A percentile compares a stretch with the other conserved stretches of the same genome.
These are phyloP conservation scores for Beauveria scarabaeidicola DNA, from an alignment of 2,329 filamentous ascomycete species.

Conservation along the genomic window DNA sequence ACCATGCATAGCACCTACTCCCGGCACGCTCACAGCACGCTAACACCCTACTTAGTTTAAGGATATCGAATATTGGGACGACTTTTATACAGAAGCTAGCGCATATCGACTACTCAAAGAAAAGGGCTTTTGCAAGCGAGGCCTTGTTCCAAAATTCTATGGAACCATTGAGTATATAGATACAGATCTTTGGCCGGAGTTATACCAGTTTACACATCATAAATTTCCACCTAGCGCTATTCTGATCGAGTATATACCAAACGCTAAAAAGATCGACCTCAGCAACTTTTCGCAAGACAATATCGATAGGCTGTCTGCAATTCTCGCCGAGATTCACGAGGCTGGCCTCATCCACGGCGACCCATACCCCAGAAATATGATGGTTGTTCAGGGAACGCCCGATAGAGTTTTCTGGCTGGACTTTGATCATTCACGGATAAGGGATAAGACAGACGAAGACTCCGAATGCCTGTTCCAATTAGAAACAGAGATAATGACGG, in stretches of 20 bases:
- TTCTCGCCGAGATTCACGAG: not conserved
- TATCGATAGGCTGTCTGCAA: not conserved
- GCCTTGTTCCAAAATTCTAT: not conserved
- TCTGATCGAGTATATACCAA: not conserved
- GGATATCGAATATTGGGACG: not conserved
- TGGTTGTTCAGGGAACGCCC: not conserved
- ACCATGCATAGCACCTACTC: not conserved
- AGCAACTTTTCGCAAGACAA: not conserved
- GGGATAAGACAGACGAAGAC: not conserved
- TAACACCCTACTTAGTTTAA: not conserved
- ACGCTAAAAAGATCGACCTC: not conserved
- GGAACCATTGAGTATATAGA: not conserved
- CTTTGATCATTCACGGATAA: not conserved
- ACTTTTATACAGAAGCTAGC: not conserved
- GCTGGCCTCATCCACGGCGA: not conserved
- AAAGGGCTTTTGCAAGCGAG: not conserved
- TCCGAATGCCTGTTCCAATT: not conserved
- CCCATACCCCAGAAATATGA: not conserved
- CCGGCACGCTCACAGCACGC: not conserved
- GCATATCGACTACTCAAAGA: not conserved
- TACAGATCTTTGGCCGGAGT: not conserved
- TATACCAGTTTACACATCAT: not conserved
- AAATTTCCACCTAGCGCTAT: not conserved
- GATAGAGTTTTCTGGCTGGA: not conserved
- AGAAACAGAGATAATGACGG: not conserved